These are phyloP conservation scores for Escovopsis sp. DNA, from an alignment of 2,329 filamentous ascomycete genomes.

Conservation along the genomic window DNA sequence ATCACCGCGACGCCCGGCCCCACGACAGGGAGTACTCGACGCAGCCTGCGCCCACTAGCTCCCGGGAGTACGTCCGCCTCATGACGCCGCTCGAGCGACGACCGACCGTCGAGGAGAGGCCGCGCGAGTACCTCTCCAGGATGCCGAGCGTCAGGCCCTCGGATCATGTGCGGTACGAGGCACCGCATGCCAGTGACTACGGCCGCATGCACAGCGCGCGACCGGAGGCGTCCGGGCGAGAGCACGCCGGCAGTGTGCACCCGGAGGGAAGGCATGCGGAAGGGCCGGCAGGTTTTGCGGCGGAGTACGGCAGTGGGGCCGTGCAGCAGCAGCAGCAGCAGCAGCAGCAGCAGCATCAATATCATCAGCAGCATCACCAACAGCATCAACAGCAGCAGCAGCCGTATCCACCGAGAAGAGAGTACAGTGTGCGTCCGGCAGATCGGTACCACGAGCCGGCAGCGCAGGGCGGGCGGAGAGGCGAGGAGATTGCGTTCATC, in stretches of 20 bases:
- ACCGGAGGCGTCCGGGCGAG: constrained; percentile 17
- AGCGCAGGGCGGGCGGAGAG: constrained; percentile 12
- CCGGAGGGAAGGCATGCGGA: constrained; percentile 14
- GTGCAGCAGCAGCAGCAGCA: constrained; percentile 5
- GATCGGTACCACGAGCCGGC: constrained; percentile 28
- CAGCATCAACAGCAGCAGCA: constrained; percentile 1
- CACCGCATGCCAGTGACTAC: constrained; percentile 25
- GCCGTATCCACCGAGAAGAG: constrained; percentile 12
- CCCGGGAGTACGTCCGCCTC: constrained; percentile 32
- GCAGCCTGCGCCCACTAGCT: constrained; percentile 29
- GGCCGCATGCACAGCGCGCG: constrained; percentile 28
- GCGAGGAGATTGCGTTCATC: constrained; percentile 28
- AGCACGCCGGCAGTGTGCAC: constrained; percentile 14
- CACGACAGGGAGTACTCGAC: constrained; percentile 36
- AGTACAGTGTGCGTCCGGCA: constrained; percentile 26
- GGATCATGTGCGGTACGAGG: constrained; percentile 27
- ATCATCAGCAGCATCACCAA: too few relatives aligned
- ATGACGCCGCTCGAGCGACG: constrained; percentile 25
- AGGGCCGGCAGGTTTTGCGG: constrained; percentile 17
- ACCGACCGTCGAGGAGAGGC: constrained; percentile 28
- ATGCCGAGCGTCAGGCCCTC: constrained; percentile 43
- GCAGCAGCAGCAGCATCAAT: too few relatives aligned
- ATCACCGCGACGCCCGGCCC: constrained; percentile 35
- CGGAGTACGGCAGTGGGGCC: constrained; percentile 14
- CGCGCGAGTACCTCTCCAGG: constrained; percentile 38